phyloP scores from a whole-genome alignment of 2,329 filamentous ascomycete genomes.

The Pseudogymnoascus sp. region DNA sequence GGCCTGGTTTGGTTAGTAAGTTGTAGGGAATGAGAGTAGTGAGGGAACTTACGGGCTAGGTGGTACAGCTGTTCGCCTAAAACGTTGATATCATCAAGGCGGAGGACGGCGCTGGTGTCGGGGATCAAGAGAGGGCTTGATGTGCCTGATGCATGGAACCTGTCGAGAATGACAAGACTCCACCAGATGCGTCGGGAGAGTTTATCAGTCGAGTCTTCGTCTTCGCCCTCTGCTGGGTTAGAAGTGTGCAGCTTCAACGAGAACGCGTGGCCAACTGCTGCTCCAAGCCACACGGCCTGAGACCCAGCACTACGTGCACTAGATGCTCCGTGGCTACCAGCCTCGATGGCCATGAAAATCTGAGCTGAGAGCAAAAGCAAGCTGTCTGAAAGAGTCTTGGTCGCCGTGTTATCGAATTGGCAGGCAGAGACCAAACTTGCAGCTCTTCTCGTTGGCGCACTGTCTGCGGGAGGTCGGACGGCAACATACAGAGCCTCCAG shows the following conservation, averaged over 20 bases:
- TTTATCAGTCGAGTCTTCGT: constrained; percentile 55
- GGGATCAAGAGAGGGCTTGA: constrained; percentile 57
- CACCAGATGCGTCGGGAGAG: constrained; percentile 63
- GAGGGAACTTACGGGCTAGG: constrained; percentile 51
- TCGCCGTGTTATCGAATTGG: constrained; percentile 38
- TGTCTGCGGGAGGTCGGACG: constrained; percentile 37
- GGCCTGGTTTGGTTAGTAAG: constrained; percentile 32
- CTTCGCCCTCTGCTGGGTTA: constrained; percentile 39
- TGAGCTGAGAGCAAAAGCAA: constrained; percentile 59
- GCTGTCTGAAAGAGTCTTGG: constrained; percentile 34
- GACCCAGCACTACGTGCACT: constrained; percentile 39
- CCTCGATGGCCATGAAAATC: constrained; percentile 59
- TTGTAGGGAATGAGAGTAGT: neutral
- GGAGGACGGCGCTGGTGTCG: constrained; percentile 53
- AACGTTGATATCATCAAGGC: constrained; percentile 51
- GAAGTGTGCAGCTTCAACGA: constrained; percentile 54
- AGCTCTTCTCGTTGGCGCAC: constrained; percentile 34
- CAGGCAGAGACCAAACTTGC: constrained; percentile 37
- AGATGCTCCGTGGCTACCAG: constrained; percentile 47
- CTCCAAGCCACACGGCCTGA: constrained; percentile 51
- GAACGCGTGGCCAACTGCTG: constrained; percentile 60
- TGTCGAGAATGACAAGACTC: constrained; percentile 63
- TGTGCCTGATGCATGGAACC: constrained; percentile 66
- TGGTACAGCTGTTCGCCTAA: constrained; percentile 60
- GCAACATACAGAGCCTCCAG: constrained; percentile 54